These are phyloP conservation scores for Abrus precatorius DNA, from an alignment of 306 rosid species.

Conservation along the genomic window DNA sequence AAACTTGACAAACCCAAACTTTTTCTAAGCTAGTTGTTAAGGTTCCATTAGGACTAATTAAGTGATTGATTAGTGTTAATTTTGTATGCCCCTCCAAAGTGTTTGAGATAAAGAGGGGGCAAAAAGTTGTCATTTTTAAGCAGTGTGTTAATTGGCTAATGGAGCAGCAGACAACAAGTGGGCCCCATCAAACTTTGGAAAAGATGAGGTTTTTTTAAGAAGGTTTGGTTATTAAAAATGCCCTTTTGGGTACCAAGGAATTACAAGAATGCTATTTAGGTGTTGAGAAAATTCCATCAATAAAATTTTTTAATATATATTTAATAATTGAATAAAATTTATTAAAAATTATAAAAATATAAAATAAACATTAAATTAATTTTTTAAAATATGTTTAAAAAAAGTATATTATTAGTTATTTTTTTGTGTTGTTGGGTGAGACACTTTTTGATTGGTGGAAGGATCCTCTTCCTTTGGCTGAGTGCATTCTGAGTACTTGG, in stretches of 20 bases:
- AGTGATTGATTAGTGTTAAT: constrained; percentile 24
- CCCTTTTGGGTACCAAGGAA: constrained; percentile 44
- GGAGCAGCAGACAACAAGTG: constrained; percentile 58
- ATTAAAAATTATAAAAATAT: too few species aligned
- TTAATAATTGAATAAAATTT: too few species aligned
- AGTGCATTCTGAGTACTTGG: constrained; percentile 48
- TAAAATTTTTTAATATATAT: too few species aligned
- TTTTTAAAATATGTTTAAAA: too few species aligned
- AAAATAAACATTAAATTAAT: too few species aligned
- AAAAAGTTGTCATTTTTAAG: constrained; percentile 37
- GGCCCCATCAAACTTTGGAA: constrained; percentile 48
- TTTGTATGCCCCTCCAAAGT: not conserved
- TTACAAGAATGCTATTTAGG: constrained; percentile 58
- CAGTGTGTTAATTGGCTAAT: constrained; percentile 51
- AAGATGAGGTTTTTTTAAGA: constrained; percentile 50
- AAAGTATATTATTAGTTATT: not conserved
- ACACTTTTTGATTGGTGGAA: constrained; percentile 55
- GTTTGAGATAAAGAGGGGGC: not conserved
- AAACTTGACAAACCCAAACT: constrained; percentile 52
- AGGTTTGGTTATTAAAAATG: constrained; percentile 27
- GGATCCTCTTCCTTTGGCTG: constrained; percentile 47
- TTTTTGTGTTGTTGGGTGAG: constrained; percentile 30
- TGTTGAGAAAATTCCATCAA: too few species aligned
- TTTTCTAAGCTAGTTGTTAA: constrained; percentile 43
- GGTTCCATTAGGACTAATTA: constrained; percentile 30